phyloP scores from a whole-genome alignment of 495 filamentous ascomycete species.

The Viridothelium virens region DNA sequence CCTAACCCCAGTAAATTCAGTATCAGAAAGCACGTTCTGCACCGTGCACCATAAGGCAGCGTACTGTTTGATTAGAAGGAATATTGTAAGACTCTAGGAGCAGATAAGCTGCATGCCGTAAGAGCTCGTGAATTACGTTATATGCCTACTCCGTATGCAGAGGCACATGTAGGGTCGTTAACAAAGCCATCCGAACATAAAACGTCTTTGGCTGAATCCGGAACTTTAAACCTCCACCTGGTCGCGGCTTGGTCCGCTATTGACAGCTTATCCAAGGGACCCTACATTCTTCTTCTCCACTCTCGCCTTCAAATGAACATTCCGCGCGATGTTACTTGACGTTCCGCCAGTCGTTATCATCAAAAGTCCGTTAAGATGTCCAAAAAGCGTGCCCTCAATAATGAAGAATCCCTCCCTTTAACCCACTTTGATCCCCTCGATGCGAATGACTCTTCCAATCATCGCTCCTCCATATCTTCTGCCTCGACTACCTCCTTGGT shows the following conservation, averaged over 20 bases:
- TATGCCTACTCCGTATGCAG: not conserved
- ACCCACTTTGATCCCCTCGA: constrained; percentile 5
- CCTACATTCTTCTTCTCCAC: not conserved
- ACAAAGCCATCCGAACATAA: not conserved
- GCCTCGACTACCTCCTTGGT: constrained; percentile 71
- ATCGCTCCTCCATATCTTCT: constrained; percentile 48
- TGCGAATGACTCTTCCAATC: not conserved
- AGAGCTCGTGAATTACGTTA: not conserved
- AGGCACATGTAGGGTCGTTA: not conserved
- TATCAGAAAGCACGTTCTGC: no score
- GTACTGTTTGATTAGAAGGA: not conserved
- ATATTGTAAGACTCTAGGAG: not conserved
- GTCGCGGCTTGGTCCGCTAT: no score
- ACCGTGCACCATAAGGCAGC: no score
- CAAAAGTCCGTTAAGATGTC: not conserved
- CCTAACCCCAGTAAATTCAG: no score
- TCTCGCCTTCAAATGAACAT: not conserved
- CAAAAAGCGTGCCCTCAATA: not conserved
- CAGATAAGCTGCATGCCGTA: not conserved
- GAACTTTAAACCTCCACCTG: not conserved
- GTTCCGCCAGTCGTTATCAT: not conserved
- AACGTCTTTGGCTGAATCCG: not conserved
- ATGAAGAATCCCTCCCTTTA: constrained; percentile 3
- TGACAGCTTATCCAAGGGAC: not conserved
- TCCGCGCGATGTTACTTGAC: not conserved